A percentile compares a stretch with the other conserved stretches of the same genome.
Conservation (phyloP, 148 eudicot species). For the Chenopodium album region DNA sequence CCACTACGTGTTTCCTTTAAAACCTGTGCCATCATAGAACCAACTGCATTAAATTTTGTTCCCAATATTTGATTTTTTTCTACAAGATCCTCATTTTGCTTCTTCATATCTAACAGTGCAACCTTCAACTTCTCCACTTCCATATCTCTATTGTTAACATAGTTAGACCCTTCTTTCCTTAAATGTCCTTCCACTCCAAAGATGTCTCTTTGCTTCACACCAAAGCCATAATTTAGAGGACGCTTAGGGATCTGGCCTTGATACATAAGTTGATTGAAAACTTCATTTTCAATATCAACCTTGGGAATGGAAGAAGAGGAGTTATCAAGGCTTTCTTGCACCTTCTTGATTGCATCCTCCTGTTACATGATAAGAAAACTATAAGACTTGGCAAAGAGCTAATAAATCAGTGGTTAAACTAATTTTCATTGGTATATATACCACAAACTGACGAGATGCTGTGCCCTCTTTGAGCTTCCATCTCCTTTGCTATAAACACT, state of each 20-base stretch:
- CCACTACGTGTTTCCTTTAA: no score
- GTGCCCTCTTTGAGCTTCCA: background rate
- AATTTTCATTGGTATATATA: background rate
- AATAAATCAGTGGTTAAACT: no score
- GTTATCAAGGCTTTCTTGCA: background rate
- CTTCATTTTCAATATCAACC: conserved; percentile 5
- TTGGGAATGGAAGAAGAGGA: background rate
- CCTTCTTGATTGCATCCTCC: background rate
- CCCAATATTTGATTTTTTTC: no score
- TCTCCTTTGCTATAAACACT: background rate
- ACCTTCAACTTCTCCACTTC: background rate
- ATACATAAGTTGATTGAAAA: conserved; percentile 1
- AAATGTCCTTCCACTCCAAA: background rate
- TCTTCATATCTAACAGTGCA: background rate
- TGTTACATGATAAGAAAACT: background rate
- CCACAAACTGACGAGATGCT: background rate
- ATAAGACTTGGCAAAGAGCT: background rate
- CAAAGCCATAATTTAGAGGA: conserved; percentile 4
- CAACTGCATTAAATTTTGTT: no score
- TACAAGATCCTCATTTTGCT: background rate
- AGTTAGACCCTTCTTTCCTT: background rate
- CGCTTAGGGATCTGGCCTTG: background rate
- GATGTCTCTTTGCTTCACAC: background rate
- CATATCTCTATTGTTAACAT: no score
- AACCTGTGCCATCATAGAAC: no score